phyloP scores from a whole-genome alignment of 106 monocot species.

The Platanthera zijinensis region DNA sequence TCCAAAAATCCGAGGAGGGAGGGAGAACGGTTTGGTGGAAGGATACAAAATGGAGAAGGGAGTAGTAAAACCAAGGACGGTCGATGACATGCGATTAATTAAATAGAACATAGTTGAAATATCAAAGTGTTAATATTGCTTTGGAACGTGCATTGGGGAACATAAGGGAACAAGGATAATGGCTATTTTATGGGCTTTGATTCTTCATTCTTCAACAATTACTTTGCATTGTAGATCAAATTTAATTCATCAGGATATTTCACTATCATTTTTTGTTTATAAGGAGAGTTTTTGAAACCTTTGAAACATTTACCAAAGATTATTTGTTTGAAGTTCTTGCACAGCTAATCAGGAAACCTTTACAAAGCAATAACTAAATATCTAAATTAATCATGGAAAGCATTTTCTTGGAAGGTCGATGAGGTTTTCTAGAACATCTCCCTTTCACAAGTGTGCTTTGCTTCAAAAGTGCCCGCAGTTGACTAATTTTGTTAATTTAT shows the following conservation, averaged over 20 bases:
- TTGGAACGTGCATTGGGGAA: too few relatives aligned
- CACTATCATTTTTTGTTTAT: background rate
- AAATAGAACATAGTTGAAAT: too few relatives aligned
- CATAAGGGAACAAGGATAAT: too few relatives aligned
- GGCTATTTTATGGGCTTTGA: too few relatives aligned
- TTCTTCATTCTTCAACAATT: background rate
- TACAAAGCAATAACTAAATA: background rate
- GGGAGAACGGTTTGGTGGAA: too few relatives aligned
- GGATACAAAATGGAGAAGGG: too few relatives aligned
- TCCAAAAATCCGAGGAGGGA: too few relatives aligned
- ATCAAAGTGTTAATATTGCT: too few relatives aligned
- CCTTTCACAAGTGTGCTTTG: background rate
- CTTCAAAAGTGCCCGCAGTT: background rate
- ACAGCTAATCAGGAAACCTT: background rate
- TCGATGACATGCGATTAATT: too few relatives aligned
- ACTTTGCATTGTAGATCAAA: background rate
- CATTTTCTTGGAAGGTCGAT: background rate
- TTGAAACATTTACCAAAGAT: too few relatives aligned
- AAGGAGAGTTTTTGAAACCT: too few relatives aligned
- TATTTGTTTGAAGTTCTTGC: background rate
- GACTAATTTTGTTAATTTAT: background rate
- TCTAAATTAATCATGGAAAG: background rate
- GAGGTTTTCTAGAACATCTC: background rate
- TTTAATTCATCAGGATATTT: background rate
- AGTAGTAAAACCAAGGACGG: too few relatives aligned